Conservation (phyloP, 2,329 filamentous ascomycete genomes). For the Xylaria sp. region DNA sequence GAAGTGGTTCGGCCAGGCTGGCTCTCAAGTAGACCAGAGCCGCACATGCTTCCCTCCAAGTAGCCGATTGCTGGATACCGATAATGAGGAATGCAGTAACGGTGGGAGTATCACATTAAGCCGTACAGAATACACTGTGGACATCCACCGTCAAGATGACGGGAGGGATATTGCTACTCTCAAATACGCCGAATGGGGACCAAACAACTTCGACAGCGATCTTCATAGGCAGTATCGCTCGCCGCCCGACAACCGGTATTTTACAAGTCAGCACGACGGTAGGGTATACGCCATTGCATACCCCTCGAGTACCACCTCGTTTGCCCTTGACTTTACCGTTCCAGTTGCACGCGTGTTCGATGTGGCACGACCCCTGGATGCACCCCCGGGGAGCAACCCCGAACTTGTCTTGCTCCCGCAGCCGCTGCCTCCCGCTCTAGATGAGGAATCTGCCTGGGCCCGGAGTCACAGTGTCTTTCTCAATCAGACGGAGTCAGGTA, state of each 20-base stretch:
- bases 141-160: conserved; percentile 79
- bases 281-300: conserved; percentile 84
- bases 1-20: conserved; percentile 83
- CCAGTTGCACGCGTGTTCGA: conserved; percentile 92
- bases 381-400: conserved; percentile 71
- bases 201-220: conserved; percentile 90
- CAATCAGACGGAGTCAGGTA: conserved; percentile 85
- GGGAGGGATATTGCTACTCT: conserved; percentile 86
- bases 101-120: conserved; percentile 85
- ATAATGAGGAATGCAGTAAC: conserved; percentile 80
- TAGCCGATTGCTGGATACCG: conserved; percentile 69
- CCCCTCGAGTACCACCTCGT: conserved; percentile 67
- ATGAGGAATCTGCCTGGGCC: conserved; percentile 62
- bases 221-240: conserved; percentile 82
- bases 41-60: conserved; percentile 80
- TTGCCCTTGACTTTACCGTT: conserved; percentile 75
- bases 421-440: conserved; percentile 71
- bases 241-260: conserved; percentile 88
- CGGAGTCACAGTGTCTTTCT: conserved; percentile 79
- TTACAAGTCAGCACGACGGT: conserved; percentile 88
- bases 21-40: conserved; percentile 73
- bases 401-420: conserved; percentile 89
- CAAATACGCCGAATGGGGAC: conserved; percentile 93
- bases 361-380: conserved; percentile 78
- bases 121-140: conserved; percentile 88